These are phyloP conservation scores for Leccinum subtestaceum DNA, from an alignment of 768 basidiomycete species.

Conservation along the genomic window DNA sequence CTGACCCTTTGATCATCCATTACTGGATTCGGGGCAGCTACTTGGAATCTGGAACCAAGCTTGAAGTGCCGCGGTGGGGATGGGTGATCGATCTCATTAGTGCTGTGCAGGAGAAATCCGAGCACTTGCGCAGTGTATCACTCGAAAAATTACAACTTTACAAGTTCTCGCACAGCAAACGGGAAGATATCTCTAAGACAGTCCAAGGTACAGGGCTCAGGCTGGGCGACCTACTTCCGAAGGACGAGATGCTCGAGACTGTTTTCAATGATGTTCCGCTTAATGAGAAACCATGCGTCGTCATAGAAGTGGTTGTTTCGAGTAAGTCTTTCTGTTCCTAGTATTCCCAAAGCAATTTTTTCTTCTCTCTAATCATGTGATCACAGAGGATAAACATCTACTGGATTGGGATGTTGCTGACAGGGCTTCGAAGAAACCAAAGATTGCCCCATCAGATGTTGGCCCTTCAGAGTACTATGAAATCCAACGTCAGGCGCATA, in stretches of 20 bases:
- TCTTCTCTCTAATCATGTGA: not conserved
- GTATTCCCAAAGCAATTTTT: not conserved
- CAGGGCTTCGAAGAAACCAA: not conserved
- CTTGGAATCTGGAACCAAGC: not conserved
- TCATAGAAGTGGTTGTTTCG: not conserved
- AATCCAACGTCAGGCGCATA: not conserved
- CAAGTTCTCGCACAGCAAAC: not conserved
- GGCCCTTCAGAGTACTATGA: not conserved
- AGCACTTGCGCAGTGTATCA: not conserved
- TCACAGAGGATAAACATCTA: not conserved
- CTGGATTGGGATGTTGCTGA: not conserved
- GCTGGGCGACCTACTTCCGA: not conserved
- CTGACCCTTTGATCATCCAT: not conserved
- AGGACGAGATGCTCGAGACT: not conserved
- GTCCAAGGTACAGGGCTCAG: not conserved
- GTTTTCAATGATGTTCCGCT: not conserved
- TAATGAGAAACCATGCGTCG: not conserved
- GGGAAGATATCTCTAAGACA: not conserved
- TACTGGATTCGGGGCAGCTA: not conserved
- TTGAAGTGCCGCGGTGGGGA: not conserved
- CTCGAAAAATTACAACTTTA: not conserved
- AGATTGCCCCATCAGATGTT: not conserved
- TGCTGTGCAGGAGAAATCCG: not conserved
- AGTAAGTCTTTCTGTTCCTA: not conserved
- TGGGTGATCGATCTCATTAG: not conserved